These are phyloP conservation scores for Nepenthes gracilis DNA, from an alignment of 148 eudicot genomes.

Conservation along the genomic window DNA sequence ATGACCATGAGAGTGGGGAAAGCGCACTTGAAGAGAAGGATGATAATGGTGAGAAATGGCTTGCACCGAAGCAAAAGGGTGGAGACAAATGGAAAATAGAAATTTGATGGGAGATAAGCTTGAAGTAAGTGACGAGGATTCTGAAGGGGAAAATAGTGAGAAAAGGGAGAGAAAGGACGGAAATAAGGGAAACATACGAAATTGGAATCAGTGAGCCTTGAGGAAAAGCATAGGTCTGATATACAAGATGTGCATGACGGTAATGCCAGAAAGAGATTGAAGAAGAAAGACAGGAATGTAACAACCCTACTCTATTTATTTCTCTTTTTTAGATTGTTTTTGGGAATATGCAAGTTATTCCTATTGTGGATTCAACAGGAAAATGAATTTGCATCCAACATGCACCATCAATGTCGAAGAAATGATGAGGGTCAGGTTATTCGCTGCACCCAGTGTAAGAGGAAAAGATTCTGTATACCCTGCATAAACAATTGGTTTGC, in stretches of 20 bases:
- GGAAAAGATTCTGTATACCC: slow-evolving; percentile 41
- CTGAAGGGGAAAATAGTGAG: background rate
- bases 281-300: background rate
- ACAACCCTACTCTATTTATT: background rate
- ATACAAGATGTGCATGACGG: no score
- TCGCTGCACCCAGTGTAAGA: slow-evolving; percentile 27
- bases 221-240: no score
- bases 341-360: background rate
- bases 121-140: no score
- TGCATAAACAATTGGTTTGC: slow-evolving; percentile 47
- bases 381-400: slow-evolving; percentile 18
- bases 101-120: no score
- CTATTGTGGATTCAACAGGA: slow-evolving; percentile 14
- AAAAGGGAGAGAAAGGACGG: background rate
- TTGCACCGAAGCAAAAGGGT: no score
- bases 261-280: background rate
- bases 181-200: background rate
- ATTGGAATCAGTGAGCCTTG: no score
- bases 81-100: no score
- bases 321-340: background rate
- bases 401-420: slow-evolving; percentile 75
- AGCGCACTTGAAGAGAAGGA: no score
- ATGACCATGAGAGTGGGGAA: no score
- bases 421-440: slow-evolving; percentile 57
- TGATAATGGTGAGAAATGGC: no score